Evolutionary conservation across 1,139 yeast species (phyloP).

Genomic region (Geotrichum europaeum): DNA sequence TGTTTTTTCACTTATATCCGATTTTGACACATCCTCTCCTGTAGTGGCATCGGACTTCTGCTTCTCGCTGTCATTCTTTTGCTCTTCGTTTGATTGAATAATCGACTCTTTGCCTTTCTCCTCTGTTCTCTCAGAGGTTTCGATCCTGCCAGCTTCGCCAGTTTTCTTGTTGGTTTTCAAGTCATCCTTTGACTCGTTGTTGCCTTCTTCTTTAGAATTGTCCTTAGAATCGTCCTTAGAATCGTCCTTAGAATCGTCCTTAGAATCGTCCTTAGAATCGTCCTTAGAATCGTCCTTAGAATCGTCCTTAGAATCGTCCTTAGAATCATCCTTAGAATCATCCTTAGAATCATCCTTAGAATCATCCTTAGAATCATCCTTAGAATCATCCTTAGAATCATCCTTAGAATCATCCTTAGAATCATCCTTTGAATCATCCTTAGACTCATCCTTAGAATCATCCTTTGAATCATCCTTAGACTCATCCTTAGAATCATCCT

Average conservation of each 20-base stretch:
- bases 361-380: too few relatives aligned
- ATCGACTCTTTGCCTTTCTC: background rate
- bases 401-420: too few relatives aligned
- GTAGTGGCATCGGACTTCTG: slow-evolving; percentile 15
- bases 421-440: too few relatives aligned
- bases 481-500: too few relatives aligned
- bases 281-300: background rate
- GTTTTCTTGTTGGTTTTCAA: background rate
- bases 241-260: slow-evolving; percentile 30
- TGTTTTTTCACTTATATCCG: background rate
- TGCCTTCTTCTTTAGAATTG: slow-evolving; percentile 26
- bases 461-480: slow-evolving; percentile 18
- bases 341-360: background rate
- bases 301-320: background rate
- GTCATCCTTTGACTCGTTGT: slow-evolving; percentile 7
- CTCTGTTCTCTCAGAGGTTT: background rate
- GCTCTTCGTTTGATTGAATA: background rate
- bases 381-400: too few relatives aligned
- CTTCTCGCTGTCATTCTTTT: slow-evolving; percentile 14
- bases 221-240: slow-evolving; percentile 49
- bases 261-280: background rate
- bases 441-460: slow-evolving; percentile 2
- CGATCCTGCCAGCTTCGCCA: background rate
- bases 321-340: slow-evolving; percentile 2
- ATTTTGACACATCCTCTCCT: background rate